Conservation (phyloP, 805 yeast genomes). For the Blastobotrys americana region DNA sequence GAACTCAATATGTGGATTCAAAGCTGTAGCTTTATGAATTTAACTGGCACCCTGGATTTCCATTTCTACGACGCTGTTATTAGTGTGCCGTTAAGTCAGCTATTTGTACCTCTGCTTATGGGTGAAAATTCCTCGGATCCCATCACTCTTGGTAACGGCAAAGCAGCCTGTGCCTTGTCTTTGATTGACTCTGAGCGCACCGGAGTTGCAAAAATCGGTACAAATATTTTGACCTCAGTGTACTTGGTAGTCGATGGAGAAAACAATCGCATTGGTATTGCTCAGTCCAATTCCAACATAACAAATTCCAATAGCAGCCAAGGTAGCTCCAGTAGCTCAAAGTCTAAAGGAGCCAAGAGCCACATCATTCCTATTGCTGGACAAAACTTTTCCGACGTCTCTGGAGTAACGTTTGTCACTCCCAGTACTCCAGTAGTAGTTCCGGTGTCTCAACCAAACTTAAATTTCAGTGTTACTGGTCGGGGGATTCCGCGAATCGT, state of each 20-base stretch:
- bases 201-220: conserved; percentile 20
- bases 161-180: conserved; percentile 19
- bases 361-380: conserved; percentile 3
- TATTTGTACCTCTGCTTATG: conserved; percentile 15
- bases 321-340: not conserved
- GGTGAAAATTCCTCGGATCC: conserved; percentile 11
- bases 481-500: not conserved
- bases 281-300: conserved; percentile 9
- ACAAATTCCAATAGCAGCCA: not conserved
- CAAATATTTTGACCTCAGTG: conserved; percentile 15
- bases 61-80: conserved; percentile 16
- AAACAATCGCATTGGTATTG: conserved; percentile 17
- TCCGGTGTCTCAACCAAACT: not conserved
- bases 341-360: not conserved
- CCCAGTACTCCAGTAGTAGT: not conserved
- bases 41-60: conserved; percentile 17
- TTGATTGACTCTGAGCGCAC: conserved; percentile 12
- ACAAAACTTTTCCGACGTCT: conserved; percentile 3
- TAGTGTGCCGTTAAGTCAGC: conserved; percentile 16
- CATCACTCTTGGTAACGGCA: conserved; percentile 13
- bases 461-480: not conserved
- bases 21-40: conserved; percentile 16
- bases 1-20: conserved; percentile 20
- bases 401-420: not conserved
- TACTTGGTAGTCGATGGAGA: conserved; percentile 21